Percentiles rank a stretch among this genome's conserved stretches.
Conservation (phyloP, 2,329 filamentous ascomycete species). For the Fusarium concolor region DNA sequence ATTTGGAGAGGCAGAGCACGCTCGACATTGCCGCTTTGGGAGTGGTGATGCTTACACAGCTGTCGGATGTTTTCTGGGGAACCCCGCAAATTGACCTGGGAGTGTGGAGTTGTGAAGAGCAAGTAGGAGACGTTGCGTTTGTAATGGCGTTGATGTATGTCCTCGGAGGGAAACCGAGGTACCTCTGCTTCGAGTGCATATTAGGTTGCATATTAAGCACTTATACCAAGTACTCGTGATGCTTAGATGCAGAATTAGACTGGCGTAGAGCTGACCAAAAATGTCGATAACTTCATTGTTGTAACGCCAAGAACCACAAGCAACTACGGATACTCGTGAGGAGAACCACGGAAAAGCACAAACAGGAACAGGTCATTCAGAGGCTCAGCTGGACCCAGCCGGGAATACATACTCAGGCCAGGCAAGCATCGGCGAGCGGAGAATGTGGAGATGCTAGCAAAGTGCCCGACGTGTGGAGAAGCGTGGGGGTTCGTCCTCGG, state of each 20-base stretch:
- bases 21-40: conserved; percentile 32
- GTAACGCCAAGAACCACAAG: neutral
- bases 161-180: neutral
- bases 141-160: conserved; percentile 19
- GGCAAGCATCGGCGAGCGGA: neutral
- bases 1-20: conserved; percentile 34
- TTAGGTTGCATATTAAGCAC: too few relatives aligned
- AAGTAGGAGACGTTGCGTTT: conserved; percentile 24
- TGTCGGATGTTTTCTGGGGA: conserved; percentile 15
- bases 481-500: conserved; percentile 22
- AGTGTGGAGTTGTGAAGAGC: neutral
- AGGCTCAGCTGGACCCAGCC: conserved; percentile 6
- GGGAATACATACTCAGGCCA: conserved; percentile 1
- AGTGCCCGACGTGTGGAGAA: conserved; percentile 23
- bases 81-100: conserved; percentile 29
- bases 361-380: conserved; percentile 2
- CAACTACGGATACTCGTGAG: neutral
- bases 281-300: neutral
- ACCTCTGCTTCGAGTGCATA: neutral
- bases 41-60: neutral
- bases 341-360: neutral
- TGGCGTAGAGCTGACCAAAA: neutral
- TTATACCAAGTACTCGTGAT: neutral
- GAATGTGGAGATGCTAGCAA: conserved; percentile 19
- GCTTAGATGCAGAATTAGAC: neutral